Evolutionary conservation across 108 stramenopile species (phyloP), one percentile per base, ranked within the genome.

Genomic region (Cylindrotheca fusiformis): DNA sequence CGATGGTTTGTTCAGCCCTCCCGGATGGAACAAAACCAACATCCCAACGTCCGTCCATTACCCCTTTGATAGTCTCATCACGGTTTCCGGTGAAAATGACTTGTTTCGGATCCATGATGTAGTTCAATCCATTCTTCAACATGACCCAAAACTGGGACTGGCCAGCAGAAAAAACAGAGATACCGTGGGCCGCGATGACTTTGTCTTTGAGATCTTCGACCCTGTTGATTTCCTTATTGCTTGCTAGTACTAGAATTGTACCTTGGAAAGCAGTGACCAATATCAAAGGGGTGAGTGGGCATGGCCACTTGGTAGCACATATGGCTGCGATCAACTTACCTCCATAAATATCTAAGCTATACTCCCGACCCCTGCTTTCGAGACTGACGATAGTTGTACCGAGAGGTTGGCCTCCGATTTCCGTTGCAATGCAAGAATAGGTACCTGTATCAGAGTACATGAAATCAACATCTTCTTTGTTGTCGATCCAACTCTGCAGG

Each of bases 71-170:
- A 3, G 58, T 47, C 45, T 60, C 28, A 8, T 50, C 48, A 31
- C 60, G 59, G n/a, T 41, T 41, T 6, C 36, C 36, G 3, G 76
- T 77, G 48, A 77, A 77, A 0, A 72, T 70, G n/a, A 77, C 27
- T 51, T 77, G 76, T 41, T 59, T 58, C 0, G 71, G 71, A 72
- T 69, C 76, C 4, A 67, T 28, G 8, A 77, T 32, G 49, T 77
- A 68, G 20, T 48, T 14, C 60, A 77, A 54, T 19, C 76, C 76
- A 1, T 18, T 32, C 0, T 65, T 18, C 4, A 54, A n/a, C 67
- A 77, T 67, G 24, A 47, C 50, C 18, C 58, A 33, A 50, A 77
- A 77, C 49, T 77, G 76, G 67, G 71, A 67, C 41, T 77, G 76
- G 24, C 76, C 76, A 63, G 55, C 55, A 4, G 69, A 71, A 22